Percentiles rank a stretch among this genome's conserved stretches.
Evolutionary conservation across 2,329 filamentous ascomycete species (phyloP).

Genomic region (Fusarium duplospermum): DNA sequence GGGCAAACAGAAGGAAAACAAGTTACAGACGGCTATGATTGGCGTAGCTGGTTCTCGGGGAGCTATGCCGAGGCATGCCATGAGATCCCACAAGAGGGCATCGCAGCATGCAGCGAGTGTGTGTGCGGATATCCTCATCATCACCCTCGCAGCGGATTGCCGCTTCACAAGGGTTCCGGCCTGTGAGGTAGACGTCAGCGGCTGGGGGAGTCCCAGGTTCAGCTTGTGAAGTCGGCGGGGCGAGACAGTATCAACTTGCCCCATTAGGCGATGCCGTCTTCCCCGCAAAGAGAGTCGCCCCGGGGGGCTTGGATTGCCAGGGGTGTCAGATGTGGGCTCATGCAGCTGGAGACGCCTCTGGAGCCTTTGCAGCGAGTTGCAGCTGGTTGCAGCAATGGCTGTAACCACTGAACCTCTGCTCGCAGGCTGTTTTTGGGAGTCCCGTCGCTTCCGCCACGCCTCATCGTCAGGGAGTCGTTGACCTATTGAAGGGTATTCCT

Average conservation of each 20-base stretch:
- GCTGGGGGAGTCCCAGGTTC: slow-evolving; percentile 14
- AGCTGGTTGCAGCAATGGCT: slow-evolving; percentile 16
- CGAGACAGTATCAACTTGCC: slow-evolving; percentile 32
- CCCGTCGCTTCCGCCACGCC: background rate
- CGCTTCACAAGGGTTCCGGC: background rate
- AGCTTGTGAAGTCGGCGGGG: slow-evolving; percentile 14
- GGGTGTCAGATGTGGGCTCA: slow-evolving; percentile 3
- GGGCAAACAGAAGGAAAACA: background rate
- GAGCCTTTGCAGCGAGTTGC: slow-evolving; percentile 14
- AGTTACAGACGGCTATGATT: background rate
- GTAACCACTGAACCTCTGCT: background rate
- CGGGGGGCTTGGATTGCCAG: background rate
- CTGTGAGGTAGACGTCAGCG: slow-evolving; percentile 33
- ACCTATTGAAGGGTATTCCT: background rate
- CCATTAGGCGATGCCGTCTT: slow-evolving; percentile 25
- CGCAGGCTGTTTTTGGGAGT: background rate
- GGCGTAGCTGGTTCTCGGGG: slow-evolving; percentile 1
- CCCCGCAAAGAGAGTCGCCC: slow-evolving; percentile 33
- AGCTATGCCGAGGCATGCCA: background rate
- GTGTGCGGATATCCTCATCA: slow-evolving; percentile 20
- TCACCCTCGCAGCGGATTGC: slow-evolving; percentile 11
- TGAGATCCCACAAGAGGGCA: slow-evolving; percentile 10
- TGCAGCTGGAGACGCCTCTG: background rate
- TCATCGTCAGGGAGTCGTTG: background rate
- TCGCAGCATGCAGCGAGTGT: slow-evolving; percentile 4